A percentile compares a stretch with the other conserved stretches of the same genome.
These are phyloP conservation scores for Pulveroboletus sp. DNA, from an alignment of 768 basidiomycete species.

Conservation along the genomic window DNA sequence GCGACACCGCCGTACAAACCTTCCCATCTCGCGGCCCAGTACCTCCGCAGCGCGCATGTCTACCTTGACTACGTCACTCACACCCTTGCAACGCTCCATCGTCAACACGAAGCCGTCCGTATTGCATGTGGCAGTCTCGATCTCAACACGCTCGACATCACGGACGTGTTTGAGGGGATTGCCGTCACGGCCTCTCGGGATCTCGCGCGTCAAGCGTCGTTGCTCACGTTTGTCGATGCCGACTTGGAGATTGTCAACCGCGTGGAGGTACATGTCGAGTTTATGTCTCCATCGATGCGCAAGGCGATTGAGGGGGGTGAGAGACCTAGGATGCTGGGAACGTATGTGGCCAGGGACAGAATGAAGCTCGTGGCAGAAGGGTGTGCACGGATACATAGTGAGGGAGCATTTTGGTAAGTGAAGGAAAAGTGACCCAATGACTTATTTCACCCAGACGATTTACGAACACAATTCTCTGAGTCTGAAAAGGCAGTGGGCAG, in stretches of 20 bases:
- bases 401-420: constrained; percentile 14
- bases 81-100: constrained; percentile 47
- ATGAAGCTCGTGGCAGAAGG: constrained; percentile 78
- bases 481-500: constrained; percentile 48
- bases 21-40: constrained; percentile 61
- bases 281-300: constrained; percentile 61
- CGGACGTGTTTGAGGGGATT: constrained; percentile 66
- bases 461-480: constrained; percentile 49
- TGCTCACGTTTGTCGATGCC: constrained; percentile 61
- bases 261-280: constrained; percentile 69
- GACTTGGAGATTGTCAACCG: constrained; percentile 67
- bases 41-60: constrained; percentile 55
- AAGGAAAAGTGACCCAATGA: background rate
- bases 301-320: constrained; percentile 71
- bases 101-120: constrained; percentile 64
- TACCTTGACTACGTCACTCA: constrained; percentile 62
- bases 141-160: constrained; percentile 63
- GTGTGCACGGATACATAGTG: constrained; percentile 66
- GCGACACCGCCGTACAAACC: constrained; percentile 72
- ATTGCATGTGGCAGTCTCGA: constrained; percentile 74
- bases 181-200: constrained; percentile 52
- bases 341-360: constrained; percentile 73
- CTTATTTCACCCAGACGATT: constrained; percentile 44
- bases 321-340: constrained; percentile 63
- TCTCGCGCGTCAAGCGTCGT: constrained; percentile 56